These are phyloP conservation scores for Nothophoma quercina DNA, from an alignment of 2,329 filamentous ascomycete species.

Conservation along the genomic window DNA sequence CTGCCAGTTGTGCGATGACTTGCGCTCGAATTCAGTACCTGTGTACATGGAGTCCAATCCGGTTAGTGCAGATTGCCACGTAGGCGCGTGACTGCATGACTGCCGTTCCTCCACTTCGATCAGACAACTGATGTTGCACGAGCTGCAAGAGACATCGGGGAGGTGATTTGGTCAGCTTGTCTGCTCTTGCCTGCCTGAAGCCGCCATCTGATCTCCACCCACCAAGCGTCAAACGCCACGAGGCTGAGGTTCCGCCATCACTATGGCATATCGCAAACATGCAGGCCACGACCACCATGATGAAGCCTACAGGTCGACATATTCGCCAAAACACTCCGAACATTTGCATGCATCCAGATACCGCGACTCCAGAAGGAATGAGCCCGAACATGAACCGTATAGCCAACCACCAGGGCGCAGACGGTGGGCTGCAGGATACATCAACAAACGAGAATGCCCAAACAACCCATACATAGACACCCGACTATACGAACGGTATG, in stretches of 20 bases:
- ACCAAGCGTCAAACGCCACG: neutral
- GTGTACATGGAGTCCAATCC: neutral
- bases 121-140: neutral
- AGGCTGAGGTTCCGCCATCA: neutral
- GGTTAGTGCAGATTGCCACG: conserved; percentile 10
- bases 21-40: neutral
- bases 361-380: neutral
- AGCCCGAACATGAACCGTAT: neutral
- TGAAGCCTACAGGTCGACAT: no score
- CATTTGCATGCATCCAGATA: no score
- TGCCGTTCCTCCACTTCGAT: neutral
- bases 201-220: neutral
- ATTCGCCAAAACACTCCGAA: neutral
- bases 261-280: neutral
- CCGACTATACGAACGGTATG: no score
- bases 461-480: conserved; percentile 4
- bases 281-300: neutral
- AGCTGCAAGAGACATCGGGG: neutral
- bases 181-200: neutral
- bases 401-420: neutral
- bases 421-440: conserved; percentile 9
- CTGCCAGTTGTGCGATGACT: neutral
- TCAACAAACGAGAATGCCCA: neutral
- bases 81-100: neutral
- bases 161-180: neutral